phyloP scores from a whole-genome alignment of 805 yeast genomes.

The Starmerella apis region DNA sequence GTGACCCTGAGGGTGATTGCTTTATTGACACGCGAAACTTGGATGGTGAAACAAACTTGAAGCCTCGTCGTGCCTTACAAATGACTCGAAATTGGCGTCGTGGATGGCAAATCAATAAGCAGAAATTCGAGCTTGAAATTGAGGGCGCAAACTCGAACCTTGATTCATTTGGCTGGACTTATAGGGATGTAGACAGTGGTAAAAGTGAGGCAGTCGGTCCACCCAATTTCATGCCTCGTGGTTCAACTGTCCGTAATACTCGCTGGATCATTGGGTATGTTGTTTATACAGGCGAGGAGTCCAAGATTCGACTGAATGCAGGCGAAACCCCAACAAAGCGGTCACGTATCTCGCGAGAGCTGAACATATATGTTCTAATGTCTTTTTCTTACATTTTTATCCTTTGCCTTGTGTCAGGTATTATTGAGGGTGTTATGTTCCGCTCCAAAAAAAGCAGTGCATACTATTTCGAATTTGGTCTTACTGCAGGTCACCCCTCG shows the following conservation, averaged over 20 bases:
- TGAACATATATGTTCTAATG: slow-evolving; percentile 54
- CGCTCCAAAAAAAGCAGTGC: slow-evolving; percentile 38
- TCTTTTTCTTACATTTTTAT: slow-evolving; percentile 54
- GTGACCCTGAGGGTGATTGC: slow-evolving; percentile 59
- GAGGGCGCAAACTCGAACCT: slow-evolving; percentile 62
- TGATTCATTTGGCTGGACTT: slow-evolving; percentile 56
- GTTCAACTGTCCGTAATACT: slow-evolving; percentile 62
- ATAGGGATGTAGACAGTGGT: slow-evolving; percentile 36
- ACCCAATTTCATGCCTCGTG: slow-evolving; percentile 59
- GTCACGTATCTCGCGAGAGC: slow-evolving; percentile 52
- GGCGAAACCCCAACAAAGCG: slow-evolving; percentile 69
- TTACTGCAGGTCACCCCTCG: slow-evolving; percentile 50
- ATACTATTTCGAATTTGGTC: slow-evolving; percentile 49
- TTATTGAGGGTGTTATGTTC: slow-evolving; percentile 59
- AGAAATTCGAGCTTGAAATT: slow-evolving; percentile 53
- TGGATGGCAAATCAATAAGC: slow-evolving; percentile 48
- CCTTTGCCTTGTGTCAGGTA: slow-evolving; percentile 58
- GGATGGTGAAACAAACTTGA: slow-evolving; percentile 70
- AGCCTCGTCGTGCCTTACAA: slow-evolving; percentile 44
- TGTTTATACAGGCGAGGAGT: slow-evolving; percentile 64
- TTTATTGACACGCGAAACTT: slow-evolving; percentile 60
- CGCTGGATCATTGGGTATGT: slow-evolving; percentile 67
- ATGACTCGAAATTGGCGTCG: slow-evolving; percentile 47
- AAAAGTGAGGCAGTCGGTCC: slow-evolving; percentile 47
- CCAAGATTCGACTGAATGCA: slow-evolving; percentile 67